Evolutionary conservation across 148 eudicot species (phyloP), one percentile per base, ranked within the genome.

Genomic region (Heliamphora exappendiculata): DNA sequence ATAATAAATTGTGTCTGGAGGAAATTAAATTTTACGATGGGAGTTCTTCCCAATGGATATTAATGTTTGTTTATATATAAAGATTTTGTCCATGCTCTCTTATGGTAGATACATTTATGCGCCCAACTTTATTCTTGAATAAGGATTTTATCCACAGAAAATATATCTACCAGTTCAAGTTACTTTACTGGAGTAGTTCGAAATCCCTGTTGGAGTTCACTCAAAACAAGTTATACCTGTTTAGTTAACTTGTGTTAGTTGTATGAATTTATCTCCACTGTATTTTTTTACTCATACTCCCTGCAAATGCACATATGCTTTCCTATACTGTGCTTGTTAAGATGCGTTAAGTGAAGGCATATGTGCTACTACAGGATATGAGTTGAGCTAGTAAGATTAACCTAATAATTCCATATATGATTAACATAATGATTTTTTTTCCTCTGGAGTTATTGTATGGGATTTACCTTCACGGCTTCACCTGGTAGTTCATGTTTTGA

Each of bases 401-500:
- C 37, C 39, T 19, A 26, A 17, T 11, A 22, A 66, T 66, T 66
- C n/a, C 50, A 26, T 39, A 7, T 37, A n/a, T 5, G 29, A 37
- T 65, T 36, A n/a, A 37, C 26, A 47, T 39, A 39, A 66, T 22
- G 12, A 37, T 41, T 22, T 9, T 33, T 11, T 66, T 10, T 66
- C 39, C 41, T 16, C 24, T 67, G 22, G 16, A n/a, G 29, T 31
- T 19, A 28, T 34, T 22, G 9, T 1, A 17, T 42, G 16, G 9
- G 68, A 42, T 58, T 59, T 59, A 44, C 37, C 64, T 73, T 39
- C 47, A 60, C 28, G 22, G 10, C 64, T 73, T 39, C 47, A 60
- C 28, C 36, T 9, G 44, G 68, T 41, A 42, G 53, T 71, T 34
- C 19, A 12, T 13, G 29, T 19, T 31, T 71, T 50, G 44, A 62